Base-by-base conservation (phyloP, 495 filamentous ascomycete genomes). In the Aeminium ludgeri region DNA sequence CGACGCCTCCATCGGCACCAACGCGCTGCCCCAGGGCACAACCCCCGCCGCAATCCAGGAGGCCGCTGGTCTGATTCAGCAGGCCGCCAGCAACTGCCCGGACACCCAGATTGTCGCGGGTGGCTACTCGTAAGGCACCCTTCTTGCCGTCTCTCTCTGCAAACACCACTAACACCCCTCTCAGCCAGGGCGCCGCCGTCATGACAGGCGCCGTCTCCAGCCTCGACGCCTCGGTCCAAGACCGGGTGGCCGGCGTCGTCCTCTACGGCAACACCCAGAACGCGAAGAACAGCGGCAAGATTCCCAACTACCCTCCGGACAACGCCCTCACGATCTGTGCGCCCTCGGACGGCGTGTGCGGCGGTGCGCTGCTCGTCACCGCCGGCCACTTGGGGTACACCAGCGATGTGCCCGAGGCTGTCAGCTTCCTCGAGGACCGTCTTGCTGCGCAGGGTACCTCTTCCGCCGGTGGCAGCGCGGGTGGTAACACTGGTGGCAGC, bases 31-130 rank as follows among this genome's bases (percentile, higher is more conserved):
- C 12, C 43, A 45, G 2, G 53, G 53, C 18, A 60, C 59, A 17
- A 52, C 55, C 10, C 45, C 48, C 0, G 52, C 40, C 29, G 67
- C 63, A 8, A 62, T 67, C 18, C 48, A 53, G 12, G 66, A 66
- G 38, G 60, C 62, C 19, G 52, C 57, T 6, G 49, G 38, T 20
- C 57, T 66, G 10, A 60, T 60, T 8, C 52, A 31, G n/a, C 16
- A 23, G 10, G 43, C 43, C 15, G n/a, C 10, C 18, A 31, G 8
- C 13, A 41, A 46, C 12, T 46, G 43, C 27, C 43, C 43, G 7
- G 31, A 46, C 23, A 40, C 37, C 10, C 11, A 28, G 20, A 20
- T 46, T 18, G 19, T 34, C 19, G 25, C 30, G n/a, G 43, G 43
- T 6, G 43, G 43, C 27, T 46, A 46, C 37, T 56, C 53, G 55